phyloP scores from a whole-genome alignment of 148 eudicot species.

The Oxyria digyna region DNA sequence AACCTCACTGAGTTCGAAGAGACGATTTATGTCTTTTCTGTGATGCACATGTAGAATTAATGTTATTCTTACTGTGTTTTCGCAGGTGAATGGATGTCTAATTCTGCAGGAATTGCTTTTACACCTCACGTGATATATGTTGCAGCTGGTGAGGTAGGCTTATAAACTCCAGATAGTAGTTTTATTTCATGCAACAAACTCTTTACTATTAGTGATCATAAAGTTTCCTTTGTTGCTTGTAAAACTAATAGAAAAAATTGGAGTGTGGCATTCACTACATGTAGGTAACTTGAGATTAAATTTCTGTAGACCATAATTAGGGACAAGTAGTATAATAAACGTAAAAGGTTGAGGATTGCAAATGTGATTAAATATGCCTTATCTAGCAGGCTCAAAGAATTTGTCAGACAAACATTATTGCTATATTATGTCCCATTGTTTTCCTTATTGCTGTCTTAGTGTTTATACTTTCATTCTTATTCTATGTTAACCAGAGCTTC shows the following conservation, averaged over 20 bases:
- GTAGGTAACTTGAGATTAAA: neutral
- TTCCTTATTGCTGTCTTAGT: neutral
- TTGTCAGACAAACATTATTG: neutral
- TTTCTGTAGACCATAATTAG: neutral
- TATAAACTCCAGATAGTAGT: neutral
- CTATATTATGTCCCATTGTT: neutral
- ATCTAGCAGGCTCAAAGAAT: neutral
- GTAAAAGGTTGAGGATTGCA: neutral
- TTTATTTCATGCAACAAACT: neutral
- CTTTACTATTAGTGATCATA: neutral
- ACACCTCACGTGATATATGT: constrained; percentile 38
- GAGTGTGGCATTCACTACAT: neutral
- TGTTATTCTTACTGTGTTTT: neutral
- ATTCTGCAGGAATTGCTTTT: constrained; percentile 36
- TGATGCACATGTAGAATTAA: neutral
- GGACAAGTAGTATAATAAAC: neutral
- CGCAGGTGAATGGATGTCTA: constrained; percentile 59
- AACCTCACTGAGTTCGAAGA: neutral
- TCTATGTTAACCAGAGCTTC: too few relatives aligned
- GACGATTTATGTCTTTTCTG: too few relatives aligned
- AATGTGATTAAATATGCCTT: neutral
- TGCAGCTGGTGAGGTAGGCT: constrained; percentile 34
- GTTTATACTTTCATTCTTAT: neutral
- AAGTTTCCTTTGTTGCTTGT: neutral
- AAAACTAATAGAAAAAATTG: neutral